A percentile compares a stretch with the other conserved stretches of the same genome.
Conservation (phyloP, 768 basidiomycete genomes). For the Austroboletus eburneus region DNA sequence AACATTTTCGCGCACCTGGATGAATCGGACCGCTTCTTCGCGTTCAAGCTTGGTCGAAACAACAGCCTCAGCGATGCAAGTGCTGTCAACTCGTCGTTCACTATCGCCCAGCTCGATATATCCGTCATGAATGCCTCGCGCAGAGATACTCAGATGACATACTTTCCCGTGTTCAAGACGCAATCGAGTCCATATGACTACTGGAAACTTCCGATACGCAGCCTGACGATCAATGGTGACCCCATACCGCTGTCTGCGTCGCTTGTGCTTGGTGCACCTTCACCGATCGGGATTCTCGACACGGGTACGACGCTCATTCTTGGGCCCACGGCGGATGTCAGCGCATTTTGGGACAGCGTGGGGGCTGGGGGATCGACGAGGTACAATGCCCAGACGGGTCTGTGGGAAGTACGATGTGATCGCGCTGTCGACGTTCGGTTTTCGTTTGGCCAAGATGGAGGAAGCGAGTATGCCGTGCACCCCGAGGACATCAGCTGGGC, state of each 20-base stretch:
- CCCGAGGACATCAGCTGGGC: slow-evolving; percentile 52
- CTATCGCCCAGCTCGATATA: slow-evolving; percentile 47
- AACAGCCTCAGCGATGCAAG: slow-evolving; percentile 15
- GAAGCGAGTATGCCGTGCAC: slow-evolving; percentile 42
- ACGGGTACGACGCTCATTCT: slow-evolving; percentile 58
- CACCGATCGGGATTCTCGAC: slow-evolving; percentile 56
- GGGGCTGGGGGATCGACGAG: slow-evolving; percentile 37
- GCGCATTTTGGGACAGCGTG: slow-evolving; percentile 47
- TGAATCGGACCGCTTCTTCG: slow-evolving; percentile 44
- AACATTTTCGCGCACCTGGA: slow-evolving; percentile 44
- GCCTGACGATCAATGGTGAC: slow-evolving; percentile 42
- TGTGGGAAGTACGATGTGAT: slow-evolving; percentile 52
- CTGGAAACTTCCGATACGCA: slow-evolving; percentile 52
- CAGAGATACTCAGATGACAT: slow-evolving; percentile 31
- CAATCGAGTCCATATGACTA: slow-evolving; percentile 41
- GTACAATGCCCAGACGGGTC: slow-evolving; percentile 31
- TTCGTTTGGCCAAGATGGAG: slow-evolving; percentile 36
- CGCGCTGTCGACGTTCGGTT: slow-evolving; percentile 44
- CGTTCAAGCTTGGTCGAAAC: slow-evolving; percentile 44
- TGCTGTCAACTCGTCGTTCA: slow-evolving; percentile 41
- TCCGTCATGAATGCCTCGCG: slow-evolving; percentile 19
- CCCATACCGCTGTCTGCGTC: slow-evolving; percentile 42
- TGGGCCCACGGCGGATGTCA: slow-evolving; percentile 49
- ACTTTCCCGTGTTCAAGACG: slow-evolving; percentile 38
- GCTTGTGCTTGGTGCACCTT: slow-evolving; percentile 36